A percentile compares a stretch with the other conserved stretches of the same genome.
Conservation (phyloP, 2,329 filamentous ascomycete genomes). For the Exutisphaerella laricina region DNA sequence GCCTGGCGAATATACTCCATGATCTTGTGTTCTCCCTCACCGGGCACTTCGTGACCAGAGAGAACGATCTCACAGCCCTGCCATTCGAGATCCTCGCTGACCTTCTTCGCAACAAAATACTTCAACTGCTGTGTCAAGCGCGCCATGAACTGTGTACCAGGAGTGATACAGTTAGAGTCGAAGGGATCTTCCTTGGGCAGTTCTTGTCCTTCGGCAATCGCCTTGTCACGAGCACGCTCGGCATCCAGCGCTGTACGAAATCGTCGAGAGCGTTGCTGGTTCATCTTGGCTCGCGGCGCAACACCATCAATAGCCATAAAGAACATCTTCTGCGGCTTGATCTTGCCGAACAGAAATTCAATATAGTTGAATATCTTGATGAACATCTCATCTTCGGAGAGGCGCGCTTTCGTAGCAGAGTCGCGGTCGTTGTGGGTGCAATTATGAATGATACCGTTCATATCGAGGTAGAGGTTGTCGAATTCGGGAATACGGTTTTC, state of each 20-base stretch:
- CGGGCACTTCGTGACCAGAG: conserved; percentile 94
- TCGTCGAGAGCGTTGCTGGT: conserved; percentile 91
- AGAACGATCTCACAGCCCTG: conserved; percentile 93
- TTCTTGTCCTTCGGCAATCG: conserved; percentile 79
- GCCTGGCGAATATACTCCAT: conserved; percentile 99
- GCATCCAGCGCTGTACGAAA: conserved; percentile 91
- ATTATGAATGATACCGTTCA: conserved; percentile 99
- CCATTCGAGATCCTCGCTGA: conserved; percentile 95
- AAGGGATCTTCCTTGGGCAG: conserved; percentile 94
- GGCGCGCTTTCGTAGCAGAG: conserved; percentile 82
- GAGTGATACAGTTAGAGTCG: conserved; percentile 98
- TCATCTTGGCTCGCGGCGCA: conserved; percentile 98
- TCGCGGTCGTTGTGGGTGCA: conserved; percentile 97
- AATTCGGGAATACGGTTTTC: conserved; percentile 99
- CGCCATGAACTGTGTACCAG: conserved; percentile 96
- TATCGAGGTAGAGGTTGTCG: conserved; percentile 93
- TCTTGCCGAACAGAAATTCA: conserved; percentile 96
- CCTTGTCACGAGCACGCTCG: conserved; percentile 86
- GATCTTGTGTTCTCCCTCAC: conserved; percentile 98
- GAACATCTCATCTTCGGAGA: conserved; percentile 99
- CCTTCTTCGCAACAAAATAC: conserved; percentile 98
- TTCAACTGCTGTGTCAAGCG: conserved; percentile 89
- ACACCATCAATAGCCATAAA: conserved; percentile 99
- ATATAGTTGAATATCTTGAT: conserved; percentile 99
- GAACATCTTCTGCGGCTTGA: conserved; percentile 96